Conservation (phyloP, 768 basidiomycete genomes). For the Termitomyces eurrhizus region DNA sequence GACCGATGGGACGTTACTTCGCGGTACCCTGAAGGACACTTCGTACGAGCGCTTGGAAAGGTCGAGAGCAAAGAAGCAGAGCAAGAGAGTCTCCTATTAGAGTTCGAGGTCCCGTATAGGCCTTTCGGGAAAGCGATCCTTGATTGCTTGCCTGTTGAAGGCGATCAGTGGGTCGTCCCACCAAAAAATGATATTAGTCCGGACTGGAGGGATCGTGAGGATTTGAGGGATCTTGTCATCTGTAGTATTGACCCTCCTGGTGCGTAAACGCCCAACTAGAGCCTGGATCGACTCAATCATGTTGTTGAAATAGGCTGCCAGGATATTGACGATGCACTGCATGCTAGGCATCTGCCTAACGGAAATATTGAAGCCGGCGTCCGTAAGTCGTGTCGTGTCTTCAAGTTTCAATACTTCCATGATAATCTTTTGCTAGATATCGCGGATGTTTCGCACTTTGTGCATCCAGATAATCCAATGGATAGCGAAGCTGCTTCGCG, state of each 20-base stretch:
- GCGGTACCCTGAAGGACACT: constrained; percentile 94
- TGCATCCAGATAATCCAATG: constrained; percentile 91
- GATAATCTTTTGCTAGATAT: constrained; percentile 59
- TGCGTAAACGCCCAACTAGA: constrained; percentile 22
- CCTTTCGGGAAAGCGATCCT: constrained; percentile 96
- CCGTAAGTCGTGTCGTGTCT: constrained; percentile 58
- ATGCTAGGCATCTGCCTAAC: constrained; percentile 82
- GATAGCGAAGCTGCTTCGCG: constrained; percentile 93
- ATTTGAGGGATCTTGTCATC: constrained; percentile 79
- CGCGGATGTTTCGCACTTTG: constrained; percentile 97
- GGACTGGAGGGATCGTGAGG: constrained; percentile 81
- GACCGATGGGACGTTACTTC: constrained; percentile 88
- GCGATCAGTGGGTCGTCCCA: constrained; percentile 91
- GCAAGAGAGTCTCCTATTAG: constrained; percentile 87
- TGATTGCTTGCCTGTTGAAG: constrained; percentile 85
- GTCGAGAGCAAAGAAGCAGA: constrained; percentile 96
- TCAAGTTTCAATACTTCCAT: neutral
- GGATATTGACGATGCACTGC: constrained; percentile 97
- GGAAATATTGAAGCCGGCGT: constrained; percentile 98
- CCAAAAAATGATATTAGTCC: constrained; percentile 46
- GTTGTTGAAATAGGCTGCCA: constrained; percentile 65
- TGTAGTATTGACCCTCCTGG: constrained; percentile 98
- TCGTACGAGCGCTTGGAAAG: constrained; percentile 87
- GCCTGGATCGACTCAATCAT: neutral
- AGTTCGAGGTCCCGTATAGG: constrained; percentile 94